Base-by-base conservation (phyloP, 2,329 filamentous ascomycete species). In the Aaosphaeria arxii region DNA sequence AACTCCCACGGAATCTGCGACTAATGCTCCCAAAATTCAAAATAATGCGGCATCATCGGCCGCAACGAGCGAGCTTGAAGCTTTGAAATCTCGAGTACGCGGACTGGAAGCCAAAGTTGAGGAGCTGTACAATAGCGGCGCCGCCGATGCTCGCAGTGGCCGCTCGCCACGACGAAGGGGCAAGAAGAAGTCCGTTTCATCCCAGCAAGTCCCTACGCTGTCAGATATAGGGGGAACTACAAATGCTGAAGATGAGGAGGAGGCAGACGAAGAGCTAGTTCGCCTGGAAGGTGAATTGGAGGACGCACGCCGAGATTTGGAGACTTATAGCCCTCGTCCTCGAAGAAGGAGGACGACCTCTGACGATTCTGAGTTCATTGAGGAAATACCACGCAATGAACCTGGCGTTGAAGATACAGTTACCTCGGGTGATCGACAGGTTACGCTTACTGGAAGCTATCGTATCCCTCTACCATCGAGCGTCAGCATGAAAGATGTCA, bases 21-120 rank as follows among this genome's bases (percentile, higher is more conserved):
- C 5, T 11, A 5, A 45, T 7, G 43, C 13, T 13, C 32, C 32
- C 29, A 28, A 28, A 6, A 30, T 40, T 40, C 5, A 28, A 9
- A 45, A 30, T 42, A 36, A 36, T 24, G 31, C 49, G 11, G 32
- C 43, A 13, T 11, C 44, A 9, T 48, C 56, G 28, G 42, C 50
- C 4, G 51, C 60, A 30, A 55, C 58, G 4, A 43, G 48, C 31
- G 67, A 70, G 39, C 56, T 70, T 11, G 64, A 69, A 54, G 66
- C 66, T 2, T 55, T 70, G 1, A 69, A 70, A 36, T 61, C 58
- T 1, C 63, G 67, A 29, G 64, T 70, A 7, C 54, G 61, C 30
- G 64, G 63, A 13, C 57, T 70, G 9, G 67, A 70, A 52, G 61
- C 66, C 6, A 69, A 68, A 44, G 66, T 70, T 5, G 67, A 70